Evolutionary conservation across 257 asterid genomes (phyloP).

Genomic region (Solanum habrochaites): DNA sequence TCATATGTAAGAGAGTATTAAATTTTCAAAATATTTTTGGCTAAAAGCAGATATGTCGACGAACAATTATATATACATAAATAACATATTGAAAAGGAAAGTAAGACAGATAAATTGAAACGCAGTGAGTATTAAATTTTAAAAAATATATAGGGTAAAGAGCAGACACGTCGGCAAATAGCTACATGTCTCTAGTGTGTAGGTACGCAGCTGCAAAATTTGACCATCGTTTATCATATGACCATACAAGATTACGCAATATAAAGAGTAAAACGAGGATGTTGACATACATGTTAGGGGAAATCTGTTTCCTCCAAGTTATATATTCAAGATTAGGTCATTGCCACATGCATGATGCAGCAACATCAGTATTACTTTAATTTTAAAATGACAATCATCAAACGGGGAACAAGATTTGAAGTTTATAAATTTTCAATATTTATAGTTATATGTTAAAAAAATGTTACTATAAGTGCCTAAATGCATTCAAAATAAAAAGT

Average conservation of each 20-base stretch:
- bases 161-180: neutral
- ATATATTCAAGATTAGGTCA: slow-evolving; percentile 6
- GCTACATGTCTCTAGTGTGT: neutral
- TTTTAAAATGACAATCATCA: neutral
- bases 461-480: too few species aligned
- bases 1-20: too few species aligned
- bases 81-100: neutral
- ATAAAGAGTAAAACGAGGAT: slow-evolving; percentile 3
- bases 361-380: neutral
- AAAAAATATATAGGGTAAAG: fast-evolving
- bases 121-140: fast-evolving
- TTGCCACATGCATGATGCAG: slow-evolving; percentile 10
- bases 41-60: neutral
- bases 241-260: slow-evolving; percentile 6
- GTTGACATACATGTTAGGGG: neutral
- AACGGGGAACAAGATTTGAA: too few species aligned
- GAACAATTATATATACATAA: neutral
- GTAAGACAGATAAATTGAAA: neutral
- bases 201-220: slow-evolving; percentile 12
- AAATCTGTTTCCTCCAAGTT: slow-evolving; percentile 1
- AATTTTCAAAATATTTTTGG: too few species aligned
- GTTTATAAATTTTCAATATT: too few species aligned
- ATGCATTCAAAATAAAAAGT: too few species aligned
- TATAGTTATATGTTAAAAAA: too few species aligned
- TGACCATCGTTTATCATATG: slow-evolving; percentile 11